A percentile compares a stretch with the other conserved stretches of the same genome.
Evolutionary conservation across 1,284 basidiomycete genomes (phyloP).

Genomic region (Cryptococcus sp.): DNA sequence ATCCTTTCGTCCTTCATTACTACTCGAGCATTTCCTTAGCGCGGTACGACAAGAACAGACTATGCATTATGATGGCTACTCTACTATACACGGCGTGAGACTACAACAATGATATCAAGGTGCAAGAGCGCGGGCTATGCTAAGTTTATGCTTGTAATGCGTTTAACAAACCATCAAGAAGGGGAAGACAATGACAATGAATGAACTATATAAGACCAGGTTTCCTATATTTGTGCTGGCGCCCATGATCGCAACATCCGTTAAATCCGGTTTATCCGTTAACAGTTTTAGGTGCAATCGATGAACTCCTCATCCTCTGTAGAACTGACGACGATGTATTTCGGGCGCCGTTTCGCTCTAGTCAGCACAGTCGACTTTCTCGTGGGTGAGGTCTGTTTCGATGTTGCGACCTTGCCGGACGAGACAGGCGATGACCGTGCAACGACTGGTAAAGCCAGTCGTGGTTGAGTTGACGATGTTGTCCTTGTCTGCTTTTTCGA

Average conservation of each 20-base stretch:
- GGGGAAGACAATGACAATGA: neutral
- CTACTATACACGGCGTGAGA: too few relatives aligned
- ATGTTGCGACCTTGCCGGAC: neutral
- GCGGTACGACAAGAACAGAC: too few relatives aligned
- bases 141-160: too few relatives aligned
- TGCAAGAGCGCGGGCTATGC: too few relatives aligned
- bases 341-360: neutral
- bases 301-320: conserved; percentile 19
- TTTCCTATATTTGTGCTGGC: too few relatives aligned
- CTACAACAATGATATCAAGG: too few relatives aligned
- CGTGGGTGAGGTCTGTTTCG: neutral
- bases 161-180: neutral
- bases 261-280: too few relatives aligned
- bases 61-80: too few relatives aligned
- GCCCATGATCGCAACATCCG: too few relatives aligned
- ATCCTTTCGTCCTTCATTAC: too few relatives aligned
- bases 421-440: neutral
- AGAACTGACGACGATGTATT: conserved; percentile 18
- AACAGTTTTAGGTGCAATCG: conserved; percentile 11
- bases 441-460: neutral
- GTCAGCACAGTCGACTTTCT: neutral
- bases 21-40: too few relatives aligned
- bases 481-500: conserved; percentile 1
- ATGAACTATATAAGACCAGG: too few relatives aligned
- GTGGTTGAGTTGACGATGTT: neutral